phyloP scores from a whole-genome alignment of 1,284 basidiomycete species.

The Malassezia yamatoensis region DNA sequence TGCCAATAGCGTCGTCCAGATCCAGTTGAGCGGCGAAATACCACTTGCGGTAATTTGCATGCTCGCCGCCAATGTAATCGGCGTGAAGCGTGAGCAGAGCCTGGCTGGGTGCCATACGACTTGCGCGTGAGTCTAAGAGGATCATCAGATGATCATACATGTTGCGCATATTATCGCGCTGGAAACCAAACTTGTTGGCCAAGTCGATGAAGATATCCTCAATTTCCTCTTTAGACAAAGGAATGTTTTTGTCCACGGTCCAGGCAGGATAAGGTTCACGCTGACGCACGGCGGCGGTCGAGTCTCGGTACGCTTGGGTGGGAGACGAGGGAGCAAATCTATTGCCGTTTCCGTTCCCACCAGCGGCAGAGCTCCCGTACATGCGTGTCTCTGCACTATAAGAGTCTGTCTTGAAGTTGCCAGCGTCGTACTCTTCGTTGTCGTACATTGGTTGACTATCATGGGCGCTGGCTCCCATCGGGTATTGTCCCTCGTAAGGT shows the following conservation, averaged over 20 bases:
- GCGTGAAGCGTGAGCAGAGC: conserved; percentile 84
- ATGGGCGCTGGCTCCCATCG: neutral
- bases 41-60: conserved; percentile 57
- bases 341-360: neutral
- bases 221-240: conserved; percentile 94
- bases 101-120: conserved; percentile 88
- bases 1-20: conserved; percentile 91
- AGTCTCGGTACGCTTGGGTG: conserved; percentile 15
- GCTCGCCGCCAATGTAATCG: conserved; percentile 89
- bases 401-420: conserved; percentile 1
- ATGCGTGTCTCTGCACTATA: conserved; percentile 6
- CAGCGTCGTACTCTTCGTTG: neutral
- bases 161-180: conserved; percentile 62
- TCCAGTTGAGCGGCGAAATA: conserved; percentile 99
- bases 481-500: neutral
- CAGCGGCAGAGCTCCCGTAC: neutral
- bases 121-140: conserved; percentile 61
- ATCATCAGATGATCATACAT: conserved; percentile 97
- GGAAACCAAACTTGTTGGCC: conserved; percentile 98
- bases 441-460: neutral
- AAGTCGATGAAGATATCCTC: conserved; percentile 97
- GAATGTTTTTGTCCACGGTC: conserved; percentile 81
- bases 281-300: conserved; percentile 25
- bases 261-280: conserved; percentile 81
- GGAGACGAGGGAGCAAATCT: neutral